Evolutionary conservation across 1,284 basidiomycete genomes (phyloP), one percentile per base, ranked within the genome.

Genomic region (Psilocybe mexicana): DNA sequence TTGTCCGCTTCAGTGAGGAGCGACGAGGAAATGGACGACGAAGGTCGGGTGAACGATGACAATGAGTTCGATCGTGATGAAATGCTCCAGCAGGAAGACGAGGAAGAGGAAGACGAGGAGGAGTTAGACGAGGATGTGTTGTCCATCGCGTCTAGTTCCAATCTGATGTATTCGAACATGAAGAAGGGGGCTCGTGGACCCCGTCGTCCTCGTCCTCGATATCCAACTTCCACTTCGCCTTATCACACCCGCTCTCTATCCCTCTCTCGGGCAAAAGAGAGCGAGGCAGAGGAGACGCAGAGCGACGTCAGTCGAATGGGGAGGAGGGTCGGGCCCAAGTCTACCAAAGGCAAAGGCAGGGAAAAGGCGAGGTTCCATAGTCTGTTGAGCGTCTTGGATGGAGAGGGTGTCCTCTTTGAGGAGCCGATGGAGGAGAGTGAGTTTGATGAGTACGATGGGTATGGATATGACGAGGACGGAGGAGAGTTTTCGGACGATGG

Each of bases 1-100:
- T 61, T 76, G 48, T 82, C 77, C 57, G 79, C 79, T 10, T 48
- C 46, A 7, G 12, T 14, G 25, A 18, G 24, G 44, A 68, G 73
- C 33, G 58, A 52, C 14, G 60, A 56, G n/a, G 59, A 52, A 55
- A 57, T 10, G 59, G 26, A 42, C 38, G 48, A 62, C 54, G 60
- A 59, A 43, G 55, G 61, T 51, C 43, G 44, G 28, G 58, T 57
- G 5, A 62, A 56, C 25, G 53, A 59, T 28, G 65, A 60, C 6
- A 61, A 59, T 26, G 66, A 18, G 18, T 18, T 18, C 18, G 18
- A 18, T 61, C 14, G 62, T 56, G n/a, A 64, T 58, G 6, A 61
- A 58, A 18, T 18, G 18, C 18, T 18, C 18, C 18, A 18, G 18
- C 18, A 18, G 25, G 67, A 63, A 26, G 63, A 58, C n/a, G 65